Evolutionary conservation across 164 flowering plant genomes (phyloP).

Genomic region (Buxus sempervirens): DNA sequence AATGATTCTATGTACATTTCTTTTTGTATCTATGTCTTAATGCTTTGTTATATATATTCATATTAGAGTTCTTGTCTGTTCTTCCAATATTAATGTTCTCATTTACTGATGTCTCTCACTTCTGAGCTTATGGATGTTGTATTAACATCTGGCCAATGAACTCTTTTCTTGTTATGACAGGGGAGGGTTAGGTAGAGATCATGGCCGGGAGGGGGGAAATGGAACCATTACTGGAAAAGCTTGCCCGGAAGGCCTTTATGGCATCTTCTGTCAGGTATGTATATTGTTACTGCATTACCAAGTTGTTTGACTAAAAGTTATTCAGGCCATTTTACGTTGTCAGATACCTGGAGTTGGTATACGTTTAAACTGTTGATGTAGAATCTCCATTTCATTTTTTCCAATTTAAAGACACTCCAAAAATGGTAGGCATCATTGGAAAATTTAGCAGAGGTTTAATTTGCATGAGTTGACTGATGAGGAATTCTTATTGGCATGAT

Average conservation of each 20-base stretch:
- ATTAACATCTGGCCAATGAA: neutral
- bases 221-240: slow-evolving; percentile 85
- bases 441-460: too few species aligned
- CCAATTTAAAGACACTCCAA: neutral
- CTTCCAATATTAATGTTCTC: neutral
- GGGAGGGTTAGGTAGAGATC: slow-evolving; percentile 71
- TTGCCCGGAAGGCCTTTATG: slow-evolving; percentile 92
- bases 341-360: neutral
- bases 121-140: neutral
- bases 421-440: neutral
- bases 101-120: neutral
- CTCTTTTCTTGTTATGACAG: slow-evolving; percentile 31
- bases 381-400: neutral
- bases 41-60: neutral
- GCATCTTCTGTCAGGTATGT: slow-evolving; percentile 80
- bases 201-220: slow-evolving; percentile 55
- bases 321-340: neutral
- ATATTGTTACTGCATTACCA: neutral
- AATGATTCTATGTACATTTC: neutral
- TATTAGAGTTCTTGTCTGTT: neutral
- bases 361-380: neutral
- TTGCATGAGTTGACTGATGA: neutral
- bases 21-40: neutral
- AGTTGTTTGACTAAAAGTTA: neutral
- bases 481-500: neutral